Base-by-base conservation (phyloP, 306 rosid genomes). In the Neltuma alba region DNA sequence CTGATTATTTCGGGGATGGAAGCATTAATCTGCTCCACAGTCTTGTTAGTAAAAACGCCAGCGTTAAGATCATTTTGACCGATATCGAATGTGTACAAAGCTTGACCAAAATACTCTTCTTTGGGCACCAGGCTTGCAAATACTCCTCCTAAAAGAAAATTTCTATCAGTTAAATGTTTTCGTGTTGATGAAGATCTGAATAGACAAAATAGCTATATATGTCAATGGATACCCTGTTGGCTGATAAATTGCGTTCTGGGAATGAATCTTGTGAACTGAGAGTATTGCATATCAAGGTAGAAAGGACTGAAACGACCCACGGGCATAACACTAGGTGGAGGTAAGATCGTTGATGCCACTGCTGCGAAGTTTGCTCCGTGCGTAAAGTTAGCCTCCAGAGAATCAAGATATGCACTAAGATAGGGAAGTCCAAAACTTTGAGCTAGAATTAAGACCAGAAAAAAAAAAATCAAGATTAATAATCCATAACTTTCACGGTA, bases 261-360 rank as follows among this genome's bases (percentile, higher is more conserved):
- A 48, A 58, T 81, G 58, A 89, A 77, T 31, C 75, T 20, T 40
- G 2, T 25, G 72, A 89, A 83, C 55, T 86, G 89, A 2, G 47
- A 20, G 73, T 30, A 76, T 36, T 86, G 90, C 36, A 85, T 13
- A 8, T 41, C 48, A 21, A 86, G 79, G 48, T 15, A 84, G 77
- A 89, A 89, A 54, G 89, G 92, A 80, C 90, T 89, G n/a, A 15
- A 72, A 47, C 58, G 27, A 40, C 77, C 83, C 0, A 25, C 3
- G 68, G 86, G 88, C 7, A 14, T 7, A 30, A 61, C 34, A 61
- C 9, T 30, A 0, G 6, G 1, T 0, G 87, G 87, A 40, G 65
- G 58, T 80, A 2, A 18, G 44, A 86, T 83, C 0, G 92, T 84
- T 9, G 92, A 76, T 9, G 40, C 85, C 27, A 58, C 37, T 21